These are phyloP conservation scores for Boletellus ananas DNA, from an alignment of 768 basidiomycete genomes.

Conservation along the genomic window DNA sequence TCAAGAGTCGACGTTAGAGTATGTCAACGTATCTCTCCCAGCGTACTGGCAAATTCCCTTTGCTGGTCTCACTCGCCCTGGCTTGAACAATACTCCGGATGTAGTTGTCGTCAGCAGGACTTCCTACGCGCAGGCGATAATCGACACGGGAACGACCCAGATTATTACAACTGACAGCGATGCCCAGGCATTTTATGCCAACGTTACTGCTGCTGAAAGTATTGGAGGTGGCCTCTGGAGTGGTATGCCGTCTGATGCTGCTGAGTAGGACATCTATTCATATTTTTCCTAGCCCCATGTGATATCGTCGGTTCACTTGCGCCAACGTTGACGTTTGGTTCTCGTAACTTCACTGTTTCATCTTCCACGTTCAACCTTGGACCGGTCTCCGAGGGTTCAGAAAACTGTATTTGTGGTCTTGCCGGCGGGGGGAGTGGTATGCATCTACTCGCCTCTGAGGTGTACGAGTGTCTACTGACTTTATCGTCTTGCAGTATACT, in stretches of 20 bases:
- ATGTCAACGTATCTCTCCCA: conserved; percentile 27
- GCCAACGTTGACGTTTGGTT: conserved; percentile 39
- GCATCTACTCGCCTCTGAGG: not conserved
- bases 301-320: conserved; percentile 18
- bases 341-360: conserved; percentile 35
- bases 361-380: conserved; percentile 43
- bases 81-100: conserved; percentile 15
- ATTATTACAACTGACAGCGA: conserved; percentile 23
- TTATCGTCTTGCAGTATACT: conserved; percentile 18
- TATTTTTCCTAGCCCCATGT: conserved; percentile 32
- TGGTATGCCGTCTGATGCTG: conserved; percentile 13
- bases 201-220: conserved; percentile 23
- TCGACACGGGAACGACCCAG: conserved; percentile 34
- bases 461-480: not conserved
- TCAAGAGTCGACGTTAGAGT: conserved; percentile 40
- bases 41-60: conserved; percentile 39
- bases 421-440: conserved; percentile 27
- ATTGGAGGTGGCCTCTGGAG: conserved; percentile 36
- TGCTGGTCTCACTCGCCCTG: conserved; percentile 26
- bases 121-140: conserved; percentile 25
- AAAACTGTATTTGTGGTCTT: conserved; percentile 37
- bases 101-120: conserved; percentile 25
- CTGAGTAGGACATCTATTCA: not conserved
- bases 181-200: conserved; percentile 28
- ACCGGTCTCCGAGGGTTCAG: conserved; percentile 24